Evolutionary conservation across 2,329 filamentous ascomycete genomes (phyloP).

Genomic region (Microdochium paspali): DNA sequence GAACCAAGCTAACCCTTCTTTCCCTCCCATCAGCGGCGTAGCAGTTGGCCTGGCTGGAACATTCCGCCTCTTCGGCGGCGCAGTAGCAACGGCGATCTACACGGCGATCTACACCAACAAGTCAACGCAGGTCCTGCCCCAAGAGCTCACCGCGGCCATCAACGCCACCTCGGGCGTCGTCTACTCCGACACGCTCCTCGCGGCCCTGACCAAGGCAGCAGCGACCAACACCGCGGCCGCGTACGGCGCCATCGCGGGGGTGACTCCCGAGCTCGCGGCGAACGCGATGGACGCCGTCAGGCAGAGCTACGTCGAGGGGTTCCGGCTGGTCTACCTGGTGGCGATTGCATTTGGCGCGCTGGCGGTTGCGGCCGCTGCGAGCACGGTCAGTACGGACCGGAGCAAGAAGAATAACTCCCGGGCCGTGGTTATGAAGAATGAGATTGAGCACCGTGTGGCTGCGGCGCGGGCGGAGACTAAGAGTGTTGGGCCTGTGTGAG

Average conservation of each 20-base stretch:
- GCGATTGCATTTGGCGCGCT: slow-evolving; percentile 24
- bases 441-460: neutral
- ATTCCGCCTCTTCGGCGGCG: slow-evolving; percentile 24
- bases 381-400: slow-evolving; percentile 18
- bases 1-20: neutral
- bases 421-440: neutral
- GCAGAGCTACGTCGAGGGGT: slow-evolving; percentile 21
- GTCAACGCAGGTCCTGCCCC: slow-evolving; percentile 14
- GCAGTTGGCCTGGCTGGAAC: slow-evolving; percentile 26
- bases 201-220: slow-evolving; percentile 15
- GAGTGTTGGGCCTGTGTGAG: neutral
- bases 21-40: slow-evolving; percentile 13
- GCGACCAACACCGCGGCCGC: slow-evolving; percentile 20
- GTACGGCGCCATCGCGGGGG: slow-evolving; percentile 17
- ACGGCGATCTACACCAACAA: slow-evolving; percentile 21
- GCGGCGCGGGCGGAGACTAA: neutral
- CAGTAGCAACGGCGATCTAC: slow-evolving; percentile 27
- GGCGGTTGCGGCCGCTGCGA: slow-evolving; percentile 18
- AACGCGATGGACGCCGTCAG: slow-evolving; percentile 17
- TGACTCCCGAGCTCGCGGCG: slow-evolving; percentile 14
- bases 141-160: slow-evolving; percentile 11
- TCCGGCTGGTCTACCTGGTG: slow-evolving; percentile 23
- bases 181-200: slow-evolving; percentile 9
- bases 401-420: neutral
- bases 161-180: slow-evolving; percentile 7